Base-by-base conservation (phyloP, 176 grass and related monocot genomes). In the Stipa capillata region DNA sequence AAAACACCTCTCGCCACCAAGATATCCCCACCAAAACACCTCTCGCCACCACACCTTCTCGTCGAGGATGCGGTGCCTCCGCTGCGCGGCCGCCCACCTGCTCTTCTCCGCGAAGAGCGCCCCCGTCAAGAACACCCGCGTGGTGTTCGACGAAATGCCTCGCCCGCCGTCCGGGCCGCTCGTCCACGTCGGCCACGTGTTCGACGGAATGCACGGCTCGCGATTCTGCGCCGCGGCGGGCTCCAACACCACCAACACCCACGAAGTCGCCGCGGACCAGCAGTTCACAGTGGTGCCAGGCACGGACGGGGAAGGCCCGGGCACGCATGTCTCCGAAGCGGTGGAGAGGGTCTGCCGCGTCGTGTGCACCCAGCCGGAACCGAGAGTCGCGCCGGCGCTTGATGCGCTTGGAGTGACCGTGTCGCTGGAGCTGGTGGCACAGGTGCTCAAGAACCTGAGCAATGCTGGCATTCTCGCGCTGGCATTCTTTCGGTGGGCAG, bases 401-500 rank as follows among this genome's bases (percentile, higher is more conserved):
- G 83, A 93, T 77, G 58, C 83, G 6, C 37, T 84, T 44, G 63
- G 80, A 47, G 32, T 87, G 18, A 32, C 34, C n/a, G 28, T 84
- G 62, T 89, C 84, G 1, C 90, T 84, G 0, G 41, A 59, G 66
- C 45, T 93, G 31, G 83, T 84, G 24, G 65, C 83, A 0, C 80
- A 93, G 37, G 74, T 84, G 32, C 65, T 93, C 32, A 93, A 86
- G 77, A 86, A 78, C 72, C 49, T 93, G 5, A 84, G 86, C 60
- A 93, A 93, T 61, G 82, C 86, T 10, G 90, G 87, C n/a, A 84
- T 81, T 48, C 59, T 89, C 6, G 83, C 87, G 6, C 80, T 87
- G 8, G 37, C 70, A 11, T 93, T 93, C 71, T 93, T 93, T 74
- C 80, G 80, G 32, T 93, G 90, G 90, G 90, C 87, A 1, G 87